Conservation (phyloP, 75 land plant genomes). For the Selaginella tamariscina region DNA sequence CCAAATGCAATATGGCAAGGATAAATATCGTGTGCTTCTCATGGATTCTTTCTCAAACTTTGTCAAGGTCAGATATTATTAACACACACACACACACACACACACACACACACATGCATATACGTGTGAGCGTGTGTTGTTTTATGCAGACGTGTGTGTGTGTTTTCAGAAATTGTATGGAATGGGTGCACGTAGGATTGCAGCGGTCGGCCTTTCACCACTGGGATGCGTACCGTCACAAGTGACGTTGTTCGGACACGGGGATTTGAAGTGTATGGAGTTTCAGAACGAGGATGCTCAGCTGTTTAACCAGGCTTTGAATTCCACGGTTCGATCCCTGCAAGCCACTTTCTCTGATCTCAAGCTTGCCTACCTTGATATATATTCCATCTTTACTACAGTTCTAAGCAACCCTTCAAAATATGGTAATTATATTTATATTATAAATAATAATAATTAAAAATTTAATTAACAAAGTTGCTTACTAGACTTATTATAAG, state of each 20-base stretch:
- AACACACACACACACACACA: slow-evolving; percentile 3
- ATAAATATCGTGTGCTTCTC: slow-evolving; percentile 37
- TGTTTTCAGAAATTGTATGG: slow-evolving; percentile 12
- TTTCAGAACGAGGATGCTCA: not conserved
- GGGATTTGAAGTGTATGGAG: not conserved
- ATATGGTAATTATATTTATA: not conserved
- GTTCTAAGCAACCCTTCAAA: not conserved
- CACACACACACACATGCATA: not conserved
- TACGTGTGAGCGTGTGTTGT: too few relatives aligned
- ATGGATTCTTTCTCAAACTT: slow-evolving; percentile 27
- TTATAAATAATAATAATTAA: not conserved
- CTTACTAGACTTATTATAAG: too few relatives aligned
- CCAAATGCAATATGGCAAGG: slow-evolving; percentile 22
- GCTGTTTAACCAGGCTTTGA: not conserved
- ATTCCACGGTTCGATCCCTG: not conserved
- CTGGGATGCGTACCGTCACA: not conserved
- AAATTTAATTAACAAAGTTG: not conserved
- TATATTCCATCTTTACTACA: not conserved
- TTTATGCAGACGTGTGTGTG: too few relatives aligned
- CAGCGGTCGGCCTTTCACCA: not conserved
- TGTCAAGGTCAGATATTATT: too few relatives aligned
- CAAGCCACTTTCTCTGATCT: not conserved
- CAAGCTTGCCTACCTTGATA: slow-evolving; percentile 2
- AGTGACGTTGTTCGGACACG: not conserved
- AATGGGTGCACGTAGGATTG: not conserved